A percentile compares a stretch with the other conserved stretches of the same genome.
Conservation (phyloP, 2,329 filamentous ascomycete species). For the Epichloe coenophiala region DNA sequence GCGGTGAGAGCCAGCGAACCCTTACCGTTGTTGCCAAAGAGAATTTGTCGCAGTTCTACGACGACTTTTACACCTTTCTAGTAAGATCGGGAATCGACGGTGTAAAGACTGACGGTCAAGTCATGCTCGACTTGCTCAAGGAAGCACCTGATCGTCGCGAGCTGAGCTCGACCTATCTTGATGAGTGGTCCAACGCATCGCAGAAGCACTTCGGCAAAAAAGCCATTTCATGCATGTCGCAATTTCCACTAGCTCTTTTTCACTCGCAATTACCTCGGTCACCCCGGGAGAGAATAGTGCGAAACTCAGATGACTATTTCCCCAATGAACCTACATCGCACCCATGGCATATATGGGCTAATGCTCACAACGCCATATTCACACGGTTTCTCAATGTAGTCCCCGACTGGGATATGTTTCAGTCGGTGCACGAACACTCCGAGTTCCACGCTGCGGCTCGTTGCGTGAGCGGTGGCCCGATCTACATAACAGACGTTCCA, state of each 20-base stretch:
- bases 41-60: slow-evolving; percentile 65
- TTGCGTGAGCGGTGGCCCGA: slow-evolving; percentile 78
- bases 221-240: slow-evolving; percentile 89
- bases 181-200: slow-evolving; percentile 70
- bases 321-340: slow-evolving; percentile 70
- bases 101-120: slow-evolving; percentile 90
- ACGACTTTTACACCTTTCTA: slow-evolving; percentile 85
- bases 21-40: slow-evolving; percentile 60
- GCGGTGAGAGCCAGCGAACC: slow-evolving; percentile 32
- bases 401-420: slow-evolving; percentile 70
- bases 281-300: slow-evolving; percentile 57
- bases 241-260: slow-evolving; percentile 75
- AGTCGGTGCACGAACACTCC: slow-evolving; percentile 53
- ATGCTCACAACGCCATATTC: slow-evolving; percentile 77
- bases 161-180: slow-evolving; percentile 64
- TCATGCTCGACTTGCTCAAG: slow-evolving; percentile 65
- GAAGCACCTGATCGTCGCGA: slow-evolving; percentile 55
- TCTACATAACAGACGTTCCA: slow-evolving; percentile 87
- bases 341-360: slow-evolving; percentile 90
- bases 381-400: slow-evolving; percentile 75
- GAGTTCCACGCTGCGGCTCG: slow-evolving; percentile 81
- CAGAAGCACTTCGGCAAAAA: slow-evolving; percentile 66
- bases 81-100: slow-evolving; percentile 61
- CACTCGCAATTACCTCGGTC: slow-evolving; percentile 69
- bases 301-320: slow-evolving; percentile 90